Base-by-base conservation (phyloP, 2,329 filamentous ascomycete genomes). In the Decorospora gaudefroyi region DNA sequence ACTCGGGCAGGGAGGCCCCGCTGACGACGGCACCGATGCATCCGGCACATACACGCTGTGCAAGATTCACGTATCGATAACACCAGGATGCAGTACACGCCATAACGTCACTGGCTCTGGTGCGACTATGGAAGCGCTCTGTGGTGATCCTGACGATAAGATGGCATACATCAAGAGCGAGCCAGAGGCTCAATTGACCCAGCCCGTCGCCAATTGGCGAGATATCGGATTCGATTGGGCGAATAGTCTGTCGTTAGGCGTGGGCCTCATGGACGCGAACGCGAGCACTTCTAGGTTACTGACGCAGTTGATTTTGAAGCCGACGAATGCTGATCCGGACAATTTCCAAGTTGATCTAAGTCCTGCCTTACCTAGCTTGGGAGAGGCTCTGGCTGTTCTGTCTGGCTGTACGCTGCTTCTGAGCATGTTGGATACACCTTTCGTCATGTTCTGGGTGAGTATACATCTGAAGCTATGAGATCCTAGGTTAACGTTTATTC, bases 371-470 rank as follows among this genome's bases (percentile, higher is more conserved):
- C 88, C 88, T 0, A 88, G 84, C 2, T 76, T 88, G n/a, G 84
- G 82, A 0, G 88, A 93, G 67, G 84, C 85, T 0, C 65, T 93
- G 0, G 86, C 87, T 0, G 86, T 89, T 0, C 77, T 90, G 57
- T 79, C 81, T 0, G 81, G 82, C 3, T 84, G 80, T 23, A 88
- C 86, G 0, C 67, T 90, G 0, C 76, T 90, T 6, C 74, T 84
- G 29, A 77, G 80, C 6, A 71, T 82, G 2, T 69, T 80, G 6
- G 76, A 81, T 42, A 72, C 84, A 0, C 83, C 85, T 0, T 88
- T 86, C 58, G 72, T 76, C 0, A 79, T 82, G 19, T 69, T 64
- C 31, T 77, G 65, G 66, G 68, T 70, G 47, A 30, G 63, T 55
- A 17, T 2, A 9, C n/a, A 31, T 11, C 9, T 41, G n/a, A n/a